Base-by-base conservation (phyloP, 768 basidiomycete species). In the Lactarius akahatsu region DNA sequence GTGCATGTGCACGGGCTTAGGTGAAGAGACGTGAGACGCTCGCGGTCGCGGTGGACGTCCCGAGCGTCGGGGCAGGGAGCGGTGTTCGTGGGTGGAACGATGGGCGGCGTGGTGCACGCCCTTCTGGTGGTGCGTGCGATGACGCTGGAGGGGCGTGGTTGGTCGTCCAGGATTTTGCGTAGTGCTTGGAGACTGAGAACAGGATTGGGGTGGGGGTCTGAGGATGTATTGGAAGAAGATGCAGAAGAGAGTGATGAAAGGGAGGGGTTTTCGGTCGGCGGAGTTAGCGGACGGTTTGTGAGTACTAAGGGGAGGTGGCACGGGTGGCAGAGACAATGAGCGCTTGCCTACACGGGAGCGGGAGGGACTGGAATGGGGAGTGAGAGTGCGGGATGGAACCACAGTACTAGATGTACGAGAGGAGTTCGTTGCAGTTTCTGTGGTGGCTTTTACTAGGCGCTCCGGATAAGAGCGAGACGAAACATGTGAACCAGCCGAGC, bases 21-120 rank as follows among this genome's bases (percentile, higher is more conserved):
- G 89, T 90, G 71, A 88, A 89, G 16, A 92, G 81, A n/a, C 88
- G 81, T 28, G 90, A 91, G 57, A 93, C 81, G 34, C 87, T 89
- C 1, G 91, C 91, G 2, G 91, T 93, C 1, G 91, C 87, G 5
- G 80, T 89, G 4, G 88, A 90, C 4, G 88, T 88, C n/a, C 83
- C 81, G 5, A 83, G 80, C 28, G 80, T 77, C 7, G 88, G 78
- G 1, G 75, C 73, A n/a, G 67, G 70, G 11, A 85, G 84, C 11
- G 80, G 79, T 1, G 89, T 86, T 3, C 84, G 81, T 4, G 76
- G 77, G 73, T 81, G 64, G 74, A 72, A 69, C n/a, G 74, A 34
- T 62, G 80, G 63, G 18, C 74, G 73, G 11, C 66, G 79, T 72
- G 81, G 70, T 64, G 81, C 78, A n/a, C 76, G 74, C 1, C 65